Percentiles rank a stretch among this genome's conserved stretches.
These are phyloP conservation scores for Saprolegnia parasitica DNA, from an alignment of 352 stramenopile species.

Conservation along the genomic window DNA sequence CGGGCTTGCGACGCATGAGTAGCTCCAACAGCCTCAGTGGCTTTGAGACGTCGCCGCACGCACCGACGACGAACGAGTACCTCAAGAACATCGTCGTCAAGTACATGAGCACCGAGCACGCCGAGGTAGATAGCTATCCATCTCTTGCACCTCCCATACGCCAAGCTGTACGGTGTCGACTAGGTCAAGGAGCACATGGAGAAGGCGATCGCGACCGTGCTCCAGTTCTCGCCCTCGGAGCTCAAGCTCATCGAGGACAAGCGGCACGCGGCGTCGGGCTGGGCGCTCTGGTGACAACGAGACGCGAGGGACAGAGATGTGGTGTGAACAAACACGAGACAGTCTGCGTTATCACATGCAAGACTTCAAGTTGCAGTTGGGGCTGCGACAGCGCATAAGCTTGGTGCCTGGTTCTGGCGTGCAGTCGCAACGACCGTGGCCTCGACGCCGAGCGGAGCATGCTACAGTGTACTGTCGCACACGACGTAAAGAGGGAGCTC, in stretches of 20 bases:
- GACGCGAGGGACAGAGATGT: background rate
- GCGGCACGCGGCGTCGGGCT: slow-evolving; percentile 13
- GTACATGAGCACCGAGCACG: slow-evolving; percentile 85
- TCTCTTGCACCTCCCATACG: background rate
- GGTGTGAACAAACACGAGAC: slow-evolving; percentile 4
- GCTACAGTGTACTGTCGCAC: too few species aligned
- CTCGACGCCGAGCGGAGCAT: too few species aligned
- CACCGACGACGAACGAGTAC: slow-evolving; percentile 79
- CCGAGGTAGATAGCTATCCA: too few species aligned
- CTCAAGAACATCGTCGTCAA: slow-evolving; percentile 89
- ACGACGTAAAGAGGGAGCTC: too few species aligned
- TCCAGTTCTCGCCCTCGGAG: slow-evolving; percentile 77
- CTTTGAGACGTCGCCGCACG: slow-evolving; percentile 74
- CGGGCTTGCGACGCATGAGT: slow-evolving; percentile 61
- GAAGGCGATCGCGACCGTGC: slow-evolving; percentile 81
- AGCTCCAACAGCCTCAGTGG: slow-evolving; percentile 73
- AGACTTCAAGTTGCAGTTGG: background rate
- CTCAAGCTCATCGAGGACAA: slow-evolving; percentile 34
- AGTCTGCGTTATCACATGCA: background rate
- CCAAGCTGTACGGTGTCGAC: too few species aligned
- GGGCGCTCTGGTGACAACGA: slow-evolving; percentile 12
- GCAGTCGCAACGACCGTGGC: too few species aligned
- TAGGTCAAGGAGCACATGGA: slow-evolving; percentile 85
- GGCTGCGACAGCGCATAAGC: background rate
- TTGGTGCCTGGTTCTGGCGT: too few species aligned